Evolutionary conservation across 2,329 filamentous ascomycete genomes (phyloP), one percentile per base, ranked within the genome.

Genomic region (Diaporthe destruens): DNA sequence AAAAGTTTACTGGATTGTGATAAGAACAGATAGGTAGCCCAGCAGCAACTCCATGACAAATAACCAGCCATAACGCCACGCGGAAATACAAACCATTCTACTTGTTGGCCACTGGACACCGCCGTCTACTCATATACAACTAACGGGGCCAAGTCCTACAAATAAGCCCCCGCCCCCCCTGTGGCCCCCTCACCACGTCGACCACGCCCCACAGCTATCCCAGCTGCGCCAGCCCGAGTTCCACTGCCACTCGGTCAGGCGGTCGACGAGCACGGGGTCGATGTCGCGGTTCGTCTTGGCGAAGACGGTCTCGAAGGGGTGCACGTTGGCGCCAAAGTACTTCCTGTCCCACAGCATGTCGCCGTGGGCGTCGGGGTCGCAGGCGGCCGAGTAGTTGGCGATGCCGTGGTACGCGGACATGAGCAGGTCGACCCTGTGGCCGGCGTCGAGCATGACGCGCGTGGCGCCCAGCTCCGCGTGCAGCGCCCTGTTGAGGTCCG

Each of bases 291-390:
- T 80, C 7, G 80, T 77, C 75, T 82, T 81, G 57, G 78, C 75
- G 71, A 83, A 83, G 23, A 82, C 74, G 0, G 80, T 80, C 77
- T 82, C 81, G 75, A 81, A 82, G 0, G 81, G 81, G 59, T 82
- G 80, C 20, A 81, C 71, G 53, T 77, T 79, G 70, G 76, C 78
- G 34, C 80, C 80, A 69, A 79, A 80, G 74, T 83, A 81, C 44
- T 73, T 75, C 12, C 76, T 72, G 42, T 79, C 71, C 63, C 71
- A 78, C 14, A 80, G 71, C 54, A 79, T 25, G 55, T 81, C 80
- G 9, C 75, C 78, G 16, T 74, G 70, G 14, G 56, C 16, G 44
- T 72, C 29, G 1, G 72, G 72, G 51, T 57, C 69, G 68, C 79
- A 80, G 18, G 75, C 71, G 18, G 75, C 74, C 16, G 76, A 74